Evolutionary conservation across 805 yeast genomes (phyloP), one percentile per base, ranked within the genome.

Genomic region (Saccharomycopsis fibuligera): DNA sequence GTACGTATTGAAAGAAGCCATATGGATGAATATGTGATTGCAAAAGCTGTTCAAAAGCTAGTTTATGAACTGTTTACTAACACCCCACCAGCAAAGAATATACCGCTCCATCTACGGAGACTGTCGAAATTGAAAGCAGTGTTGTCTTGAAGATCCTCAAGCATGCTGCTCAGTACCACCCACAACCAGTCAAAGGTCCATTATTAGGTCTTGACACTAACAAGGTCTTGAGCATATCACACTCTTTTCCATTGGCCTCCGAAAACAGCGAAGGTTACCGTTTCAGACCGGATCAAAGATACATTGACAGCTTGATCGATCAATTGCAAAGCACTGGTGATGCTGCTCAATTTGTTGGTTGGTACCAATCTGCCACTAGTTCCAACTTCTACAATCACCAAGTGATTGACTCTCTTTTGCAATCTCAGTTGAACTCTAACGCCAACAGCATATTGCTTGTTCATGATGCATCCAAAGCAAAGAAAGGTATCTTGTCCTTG

Each of bases 271-370:
- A 78, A 53, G 78, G 79, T 16, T 76, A 76, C 61, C 70, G 77
- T 48, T 70, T 81, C 47, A 75, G 78, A 60, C 72, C 79, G 56
- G 86, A 87, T 51, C 68, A 69, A 50, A 77, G 74, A 62, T 88
- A 79, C 68, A 89, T 83, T 62, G 75, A 74, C 45, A 88, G 83
- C 41, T 70, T 84, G 59, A 69, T 83, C 56, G 75, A 77, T 38
- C 75, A 78, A 52, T 74, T 86, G 54, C 76, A 72, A 58, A 74
- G 72, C 48, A 76, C 80, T 53, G 82, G 83, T 43, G 71, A 77
- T 52, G 90, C 89, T 41, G 72, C 79, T 38, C 85, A 81, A 60
- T 73, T 81, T 52, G 76, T 81, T 54, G 96, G 96, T 30, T 87
- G 90, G 88, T 87, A 85, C 68, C 78, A 86, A 61, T 72, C 83